Percentiles rank a stretch among this genome's conserved stretches.
phyloP scores from a whole-genome alignment of 2,329 filamentous ascomycete species.

The Colletotrichum horii region DNA sequence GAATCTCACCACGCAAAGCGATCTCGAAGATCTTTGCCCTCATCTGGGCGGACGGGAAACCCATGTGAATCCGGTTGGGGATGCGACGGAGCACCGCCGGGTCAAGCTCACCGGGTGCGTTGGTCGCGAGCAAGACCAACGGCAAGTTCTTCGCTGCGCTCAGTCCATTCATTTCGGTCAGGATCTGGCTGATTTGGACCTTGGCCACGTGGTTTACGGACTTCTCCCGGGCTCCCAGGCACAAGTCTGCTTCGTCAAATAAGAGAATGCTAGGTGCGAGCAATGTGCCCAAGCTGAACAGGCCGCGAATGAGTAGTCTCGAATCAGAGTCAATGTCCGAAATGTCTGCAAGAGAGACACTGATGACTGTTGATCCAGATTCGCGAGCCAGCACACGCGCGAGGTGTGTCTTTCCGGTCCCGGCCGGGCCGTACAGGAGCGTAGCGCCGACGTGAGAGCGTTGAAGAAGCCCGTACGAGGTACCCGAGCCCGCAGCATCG shows the following conservation, averaged over 20 bases:
- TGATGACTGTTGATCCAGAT: slow-evolving; percentile 26
- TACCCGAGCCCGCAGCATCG: not conserved
- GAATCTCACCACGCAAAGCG: not conserved
- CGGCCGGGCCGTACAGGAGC: slow-evolving; percentile 31
- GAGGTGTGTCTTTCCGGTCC: slow-evolving; percentile 33
- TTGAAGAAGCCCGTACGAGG: slow-evolving; percentile 23
- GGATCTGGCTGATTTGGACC: not conserved
- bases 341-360: slow-evolving; percentile 19
- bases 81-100: not conserved
- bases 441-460: slow-evolving; percentile 21
- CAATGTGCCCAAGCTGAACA: slow-evolving; percentile 28
- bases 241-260: slow-evolving; percentile 29
- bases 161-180: not conserved
- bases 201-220: not conserved
- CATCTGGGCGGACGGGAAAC: not conserved
- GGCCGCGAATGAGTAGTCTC: slow-evolving; percentile 27
- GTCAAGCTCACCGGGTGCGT: not conserved
- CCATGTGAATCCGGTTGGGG: not conserved
- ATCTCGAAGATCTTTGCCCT: not conserved
- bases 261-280: slow-evolving; percentile 32
- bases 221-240: slow-evolving; percentile 1
- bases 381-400: slow-evolving; percentile 26
- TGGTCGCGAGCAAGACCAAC: not conserved
- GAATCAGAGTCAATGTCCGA: slow-evolving; percentile 19
- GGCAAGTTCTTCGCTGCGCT: not conserved